Conservation (phyloP, 1,284 basidiomycete genomes). For the Ustanciosporium gigantosporum region DNA sequence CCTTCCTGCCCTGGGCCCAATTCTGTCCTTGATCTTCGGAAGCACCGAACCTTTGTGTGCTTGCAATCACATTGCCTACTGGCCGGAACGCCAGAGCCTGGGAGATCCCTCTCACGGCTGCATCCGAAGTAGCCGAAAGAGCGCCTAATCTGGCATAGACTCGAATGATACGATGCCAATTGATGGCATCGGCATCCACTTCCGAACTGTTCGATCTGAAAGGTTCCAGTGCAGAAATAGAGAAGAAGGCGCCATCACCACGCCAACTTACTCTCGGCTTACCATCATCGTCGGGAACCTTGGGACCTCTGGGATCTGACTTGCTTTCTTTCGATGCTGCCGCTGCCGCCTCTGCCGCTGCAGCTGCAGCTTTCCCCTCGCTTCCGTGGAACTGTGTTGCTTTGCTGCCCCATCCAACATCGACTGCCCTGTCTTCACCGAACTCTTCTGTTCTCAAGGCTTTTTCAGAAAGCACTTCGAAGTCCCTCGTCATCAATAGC, state of each 20-base stretch:
- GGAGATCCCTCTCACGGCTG: slow-evolving; percentile 76
- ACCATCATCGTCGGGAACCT: slow-evolving; percentile 71
- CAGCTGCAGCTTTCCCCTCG: slow-evolving; percentile 81
- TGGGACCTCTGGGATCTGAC: slow-evolving; percentile 52
- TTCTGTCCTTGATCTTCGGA: slow-evolving; percentile 64
- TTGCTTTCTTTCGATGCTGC: slow-evolving; percentile 55
- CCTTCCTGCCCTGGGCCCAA: slow-evolving; percentile 53
- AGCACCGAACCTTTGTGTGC: slow-evolving; percentile 80
- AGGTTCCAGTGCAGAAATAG: slow-evolving; percentile 72
- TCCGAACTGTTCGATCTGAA: slow-evolving; percentile 7
- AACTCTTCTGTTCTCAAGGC: slow-evolving; percentile 76
- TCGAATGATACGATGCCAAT: slow-evolving; percentile 76
- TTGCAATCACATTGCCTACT: slow-evolving; percentile 78
- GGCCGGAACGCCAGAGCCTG: slow-evolving; percentile 83
- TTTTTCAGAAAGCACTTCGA: slow-evolving; percentile 82
- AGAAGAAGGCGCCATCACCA: slow-evolving; percentile 87
- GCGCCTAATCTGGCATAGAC: slow-evolving; percentile 67
- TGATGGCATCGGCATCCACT: slow-evolving; percentile 58
- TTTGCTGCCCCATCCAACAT: slow-evolving; percentile 97
- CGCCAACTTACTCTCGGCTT: slow-evolving; percentile 84
- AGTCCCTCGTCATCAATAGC: slow-evolving; percentile 83
- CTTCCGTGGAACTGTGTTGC: slow-evolving; percentile 97
- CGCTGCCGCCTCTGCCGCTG: slow-evolving; percentile 65
- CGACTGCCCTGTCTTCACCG: slow-evolving; percentile 87
- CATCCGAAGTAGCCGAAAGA: slow-evolving; percentile 82